Conservation (phyloP, 495 filamentous ascomycete species). For the Aspergillus bridgeri region DNA sequence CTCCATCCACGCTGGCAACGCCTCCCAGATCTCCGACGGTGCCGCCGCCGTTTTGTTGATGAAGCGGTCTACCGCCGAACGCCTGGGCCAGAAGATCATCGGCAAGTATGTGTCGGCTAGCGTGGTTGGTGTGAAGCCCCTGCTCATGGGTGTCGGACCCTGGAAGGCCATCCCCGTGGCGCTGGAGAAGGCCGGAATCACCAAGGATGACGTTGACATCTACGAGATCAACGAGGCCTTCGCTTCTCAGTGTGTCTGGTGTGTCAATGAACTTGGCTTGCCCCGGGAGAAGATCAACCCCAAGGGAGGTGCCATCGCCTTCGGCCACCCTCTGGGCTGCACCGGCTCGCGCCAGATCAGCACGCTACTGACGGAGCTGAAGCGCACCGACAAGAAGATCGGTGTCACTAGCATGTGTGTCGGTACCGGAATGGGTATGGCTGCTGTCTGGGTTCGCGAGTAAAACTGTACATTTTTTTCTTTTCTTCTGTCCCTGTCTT, state of each 20-base stretch:
- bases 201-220: constrained; percentile 90
- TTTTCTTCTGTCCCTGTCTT: constrained; percentile 6
- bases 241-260: constrained; percentile 92
- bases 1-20: constrained; percentile 93
- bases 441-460: constrained; percentile 88
- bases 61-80: constrained; percentile 88
- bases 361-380: constrained; percentile 85
- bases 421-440: constrained; percentile 97
- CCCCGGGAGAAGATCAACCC: constrained; percentile 83
- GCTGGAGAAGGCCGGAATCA: constrained; percentile 79
- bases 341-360: constrained; percentile 92
- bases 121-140: constrained; percentile 83
- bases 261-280: constrained; percentile 80
- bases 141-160: constrained; percentile 94
- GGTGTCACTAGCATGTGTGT: constrained; percentile 97
- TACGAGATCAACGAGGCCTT: constrained; percentile 99
- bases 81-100: constrained; percentile 80
- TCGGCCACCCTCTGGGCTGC: constrained; percentile 93
- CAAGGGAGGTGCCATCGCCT: constrained; percentile 98
- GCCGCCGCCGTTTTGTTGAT: constrained; percentile 94
- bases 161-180: constrained; percentile 95
- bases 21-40: constrained; percentile 91
- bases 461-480: constrained; percentile 36
- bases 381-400: constrained; percentile 73
- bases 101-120: constrained; percentile 85